Percentiles rank a stretch among this genome's conserved stretches.
Evolutionary conservation across 1,284 basidiomycete genomes (phyloP).

Genomic region (Mrakiaceae sp.): DNA sequence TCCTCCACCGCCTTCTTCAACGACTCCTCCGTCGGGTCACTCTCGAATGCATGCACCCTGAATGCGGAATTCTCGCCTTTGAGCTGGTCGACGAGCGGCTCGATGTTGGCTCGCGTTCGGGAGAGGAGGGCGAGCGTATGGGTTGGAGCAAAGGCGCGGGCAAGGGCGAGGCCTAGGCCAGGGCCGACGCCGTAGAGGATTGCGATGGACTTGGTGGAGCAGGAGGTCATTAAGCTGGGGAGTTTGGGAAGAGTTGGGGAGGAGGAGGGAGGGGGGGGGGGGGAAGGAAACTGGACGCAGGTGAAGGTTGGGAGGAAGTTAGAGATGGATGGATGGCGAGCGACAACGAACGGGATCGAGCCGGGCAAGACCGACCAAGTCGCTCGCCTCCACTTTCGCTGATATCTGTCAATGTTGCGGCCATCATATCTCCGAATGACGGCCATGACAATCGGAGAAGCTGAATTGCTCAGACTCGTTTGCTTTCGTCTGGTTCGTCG

Average conservation of each 20-base stretch:
- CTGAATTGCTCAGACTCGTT: too few relatives aligned
- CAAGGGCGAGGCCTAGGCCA: slow-evolving; percentile 27
- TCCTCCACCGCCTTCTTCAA: slow-evolving; percentile 24
- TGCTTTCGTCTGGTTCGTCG: too few relatives aligned
- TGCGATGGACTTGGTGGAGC: slow-evolving; percentile 18
- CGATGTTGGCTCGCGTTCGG: slow-evolving; percentile 21
- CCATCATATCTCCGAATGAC: too few relatives aligned
- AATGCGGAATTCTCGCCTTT: slow-evolving; percentile 19
- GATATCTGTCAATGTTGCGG: too few relatives aligned
- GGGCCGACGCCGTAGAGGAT: slow-evolving; percentile 31
- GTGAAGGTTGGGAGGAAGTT: too few relatives aligned
- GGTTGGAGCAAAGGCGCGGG: slow-evolving; percentile 26
- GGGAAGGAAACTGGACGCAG: too few relatives aligned
- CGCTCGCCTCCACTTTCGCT: too few relatives aligned
- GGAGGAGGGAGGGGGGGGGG: not conserved
- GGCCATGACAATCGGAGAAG: too few relatives aligned
- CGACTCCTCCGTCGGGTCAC: slow-evolving; percentile 23
- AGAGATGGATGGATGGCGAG: too few relatives aligned
- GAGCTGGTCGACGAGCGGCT: slow-evolving; percentile 23
- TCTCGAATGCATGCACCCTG: slow-evolving; percentile 22
- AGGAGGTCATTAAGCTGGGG: too few relatives aligned
- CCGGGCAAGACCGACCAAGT: too few relatives aligned
- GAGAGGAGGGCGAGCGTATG: slow-evolving; percentile 32
- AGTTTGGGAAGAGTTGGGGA: not conserved
- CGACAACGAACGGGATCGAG: too few relatives aligned